A percentile compares a stretch with the other conserved stretches of the same genome.
These are phyloP conservation scores for Mycena maculata DNA, from an alignment of 768 basidiomycete genomes.

Conservation along the genomic window DNA sequence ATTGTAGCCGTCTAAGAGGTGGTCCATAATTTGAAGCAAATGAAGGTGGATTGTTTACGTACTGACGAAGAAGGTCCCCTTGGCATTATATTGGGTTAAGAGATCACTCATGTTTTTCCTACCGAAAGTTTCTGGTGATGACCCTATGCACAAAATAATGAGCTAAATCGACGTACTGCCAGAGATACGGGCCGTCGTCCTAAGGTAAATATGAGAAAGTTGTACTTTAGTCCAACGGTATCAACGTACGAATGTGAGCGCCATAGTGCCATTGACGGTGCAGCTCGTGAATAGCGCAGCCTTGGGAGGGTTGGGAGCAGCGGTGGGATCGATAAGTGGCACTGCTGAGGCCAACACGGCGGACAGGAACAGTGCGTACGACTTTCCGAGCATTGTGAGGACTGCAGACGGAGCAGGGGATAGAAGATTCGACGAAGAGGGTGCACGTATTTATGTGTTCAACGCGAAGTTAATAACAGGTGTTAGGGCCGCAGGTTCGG, in stretches of 20 bases:
- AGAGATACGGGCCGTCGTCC: constrained; percentile 32
- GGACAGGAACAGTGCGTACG: neutral
- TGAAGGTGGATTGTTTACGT: constrained; percentile 4
- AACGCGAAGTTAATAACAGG: neutral
- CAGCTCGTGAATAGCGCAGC: constrained; percentile 1
- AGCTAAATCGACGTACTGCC: neutral
- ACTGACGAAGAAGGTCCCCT: constrained; percentile 51
- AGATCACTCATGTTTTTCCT: constrained; percentile 6
- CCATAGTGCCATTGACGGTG: constrained; percentile 14
- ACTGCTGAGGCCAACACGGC: neutral
- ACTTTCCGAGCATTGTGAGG: neutral
- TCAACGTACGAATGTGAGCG: constrained; percentile 33
- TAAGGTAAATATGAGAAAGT: neutral
- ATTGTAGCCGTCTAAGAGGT: constrained; percentile 35
- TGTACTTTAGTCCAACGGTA: neutral
- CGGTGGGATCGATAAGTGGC: neutral
- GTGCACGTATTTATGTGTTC: constrained; percentile 1
- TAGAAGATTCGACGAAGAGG: neutral
- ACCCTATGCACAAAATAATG: neutral
- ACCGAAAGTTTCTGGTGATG: neutral
- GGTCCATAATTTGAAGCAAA: neutral
- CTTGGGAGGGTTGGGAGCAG: too few species aligned
- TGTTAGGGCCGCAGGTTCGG: neutral
- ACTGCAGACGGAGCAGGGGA: neutral
- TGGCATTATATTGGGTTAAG: constrained; percentile 35